Evolutionary conservation across 306 rosid genomes (phyloP), one percentile per base, ranked within the genome.

Genomic region (Prunus mongolica): DNA sequence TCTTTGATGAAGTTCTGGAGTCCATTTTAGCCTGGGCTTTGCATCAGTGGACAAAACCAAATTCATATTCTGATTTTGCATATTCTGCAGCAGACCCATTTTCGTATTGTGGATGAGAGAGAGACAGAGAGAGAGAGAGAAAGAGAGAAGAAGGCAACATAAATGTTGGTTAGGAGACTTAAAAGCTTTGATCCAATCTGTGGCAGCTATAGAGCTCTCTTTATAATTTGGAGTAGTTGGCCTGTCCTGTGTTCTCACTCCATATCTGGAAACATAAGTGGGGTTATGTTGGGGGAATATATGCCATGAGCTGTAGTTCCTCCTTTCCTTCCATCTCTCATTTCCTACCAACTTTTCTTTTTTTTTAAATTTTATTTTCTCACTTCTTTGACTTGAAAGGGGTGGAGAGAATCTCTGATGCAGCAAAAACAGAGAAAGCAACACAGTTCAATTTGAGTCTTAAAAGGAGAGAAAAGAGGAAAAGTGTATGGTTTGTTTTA

Each of bases 21-120:
- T 93, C 99, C 99, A 96, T 83, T 89, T 95, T 2, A 95, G 89
- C 86, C 99, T 88, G 56, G 99, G 99, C 83, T 96, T 92, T 18
- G 99, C 86, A 84, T 96, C 97, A 80, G 93, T 89, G 66, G 99
- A 96, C 62, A 93, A 86, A 78, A 93, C 96, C 88, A 96, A 89
- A 82, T 87, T 89, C 94, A 89, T 86, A 80, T 79, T 88, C 85
- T 86, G 92, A 75, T 83, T 92, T 76, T 90, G 87, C 93, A 86
- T 84, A 78, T 84, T 84, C 84, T 80, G 88, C 69, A 67, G 88
- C 69, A 67, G 83, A 79, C 82, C 85, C 78, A 78, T 79, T 64
- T 72, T 73, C 78, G 84, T 54, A 65, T 77, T 77, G 76, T 73
- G 75, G 77, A 77, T 62, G 83, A 75, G 81, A 72, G 20, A 73